Percentiles rank a stretch among this genome's conserved stretches.
phyloP scores from a whole-genome alignment of 1,284 basidiomycete genomes.

The Apiotrichum laibachii region DNA sequence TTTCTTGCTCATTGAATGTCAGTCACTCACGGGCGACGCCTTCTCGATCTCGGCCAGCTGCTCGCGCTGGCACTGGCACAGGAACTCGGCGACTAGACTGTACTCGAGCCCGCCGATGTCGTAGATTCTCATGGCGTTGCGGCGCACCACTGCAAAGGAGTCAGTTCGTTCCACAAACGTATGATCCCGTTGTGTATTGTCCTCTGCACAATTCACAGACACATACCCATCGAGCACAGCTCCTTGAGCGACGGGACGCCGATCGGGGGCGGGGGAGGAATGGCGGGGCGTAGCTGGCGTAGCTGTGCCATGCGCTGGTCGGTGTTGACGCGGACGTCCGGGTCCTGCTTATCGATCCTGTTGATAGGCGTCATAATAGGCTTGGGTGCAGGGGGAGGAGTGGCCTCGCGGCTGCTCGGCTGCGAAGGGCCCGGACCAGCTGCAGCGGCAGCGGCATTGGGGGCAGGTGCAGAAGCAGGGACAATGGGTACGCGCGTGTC shows the following conservation, averaged over 20 bases:
- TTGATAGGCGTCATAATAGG: not conserved
- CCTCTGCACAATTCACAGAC: not conserved
- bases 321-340: not conserved
- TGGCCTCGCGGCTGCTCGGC: not conserved
- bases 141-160: conserved; percentile 29
- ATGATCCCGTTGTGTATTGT: not conserved
- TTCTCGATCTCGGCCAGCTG: conserved; percentile 40
- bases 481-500: conserved; percentile 12
- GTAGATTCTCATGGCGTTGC: conserved; percentile 33
- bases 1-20: not conserved
- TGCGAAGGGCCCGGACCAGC: not conserved
- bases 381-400: too few species aligned
- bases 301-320: conserved; percentile 10
- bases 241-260: conserved; percentile 4
- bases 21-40: conserved; percentile 28
- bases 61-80: conserved; percentile 35
- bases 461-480: not conserved
- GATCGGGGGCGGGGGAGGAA: not conserved
- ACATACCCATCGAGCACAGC: conserved; percentile 10
- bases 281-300: not conserved
- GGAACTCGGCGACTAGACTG: conserved; percentile 28
- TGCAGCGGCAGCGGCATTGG: not conserved
- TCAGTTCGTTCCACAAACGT: not conserved
- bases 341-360: not conserved
- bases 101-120: conserved; percentile 44